Percentiles rank a stretch among this genome's conserved stretches.
phyloP scores from a whole-genome alignment of 2,329 filamentous ascomycete species.

The Cadophora sp. region DNA sequence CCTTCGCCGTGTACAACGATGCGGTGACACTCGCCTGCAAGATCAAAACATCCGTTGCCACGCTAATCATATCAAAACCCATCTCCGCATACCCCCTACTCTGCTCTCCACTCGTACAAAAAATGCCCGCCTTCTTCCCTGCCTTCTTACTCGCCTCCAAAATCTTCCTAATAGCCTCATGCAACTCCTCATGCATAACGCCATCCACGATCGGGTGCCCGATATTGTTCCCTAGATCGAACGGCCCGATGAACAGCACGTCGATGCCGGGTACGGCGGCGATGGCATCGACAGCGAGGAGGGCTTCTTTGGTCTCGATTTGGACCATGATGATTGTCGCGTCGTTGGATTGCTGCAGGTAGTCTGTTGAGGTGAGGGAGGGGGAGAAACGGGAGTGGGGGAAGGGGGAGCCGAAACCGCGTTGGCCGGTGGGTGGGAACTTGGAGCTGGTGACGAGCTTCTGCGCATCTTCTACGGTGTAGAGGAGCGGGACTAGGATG shows the following conservation, averaged over 20 bases:
- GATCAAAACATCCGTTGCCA: slow-evolving; percentile 61
- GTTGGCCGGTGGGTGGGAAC: slow-evolving; percentile 60
- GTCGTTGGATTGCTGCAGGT: slow-evolving; percentile 62
- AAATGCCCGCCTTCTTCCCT: slow-evolving; percentile 71
- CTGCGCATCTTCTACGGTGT: slow-evolving; percentile 59
- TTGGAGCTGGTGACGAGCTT: slow-evolving; percentile 58
- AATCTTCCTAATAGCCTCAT: slow-evolving; percentile 63
- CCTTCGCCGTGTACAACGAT: slow-evolving; percentile 55
- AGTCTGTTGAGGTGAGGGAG: slow-evolving; percentile 57
- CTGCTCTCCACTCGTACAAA: slow-evolving; percentile 61
- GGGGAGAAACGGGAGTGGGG: slow-evolving; percentile 57
- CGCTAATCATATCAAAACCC: slow-evolving; percentile 68
- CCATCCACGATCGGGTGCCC: slow-evolving; percentile 67
- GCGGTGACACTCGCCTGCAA: slow-evolving; percentile 54
- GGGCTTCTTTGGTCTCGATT: slow-evolving; percentile 69
- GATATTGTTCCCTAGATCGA: slow-evolving; percentile 69
- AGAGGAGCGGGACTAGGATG: slow-evolving; percentile 60
- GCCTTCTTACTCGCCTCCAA: slow-evolving; percentile 63
- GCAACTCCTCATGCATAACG: slow-evolving; percentile 63
- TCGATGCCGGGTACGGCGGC: slow-evolving; percentile 66
- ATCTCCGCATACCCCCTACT: slow-evolving; percentile 59
- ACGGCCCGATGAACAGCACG: slow-evolving; percentile 69
- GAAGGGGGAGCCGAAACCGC: slow-evolving; percentile 64
- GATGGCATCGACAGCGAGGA: slow-evolving; percentile 66
- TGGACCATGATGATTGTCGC: slow-evolving; percentile 69